phyloP scores from a whole-genome alignment of 1,284 basidiomycete species.

The Puccinia triticina region DNA sequence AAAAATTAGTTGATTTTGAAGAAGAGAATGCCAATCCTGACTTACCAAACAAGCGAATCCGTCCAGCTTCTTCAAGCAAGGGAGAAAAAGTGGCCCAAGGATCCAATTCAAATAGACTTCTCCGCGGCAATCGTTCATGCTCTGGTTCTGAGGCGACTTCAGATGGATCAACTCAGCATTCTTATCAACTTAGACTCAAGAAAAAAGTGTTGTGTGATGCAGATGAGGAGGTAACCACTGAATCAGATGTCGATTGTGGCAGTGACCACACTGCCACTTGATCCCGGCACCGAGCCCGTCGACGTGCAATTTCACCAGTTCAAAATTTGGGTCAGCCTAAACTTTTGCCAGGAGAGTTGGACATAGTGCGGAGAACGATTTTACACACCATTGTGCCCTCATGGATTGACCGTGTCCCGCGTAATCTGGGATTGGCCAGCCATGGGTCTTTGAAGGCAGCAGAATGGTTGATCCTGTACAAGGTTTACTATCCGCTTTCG shows the following conservation, averaged over 20 bases:
- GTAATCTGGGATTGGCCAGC: not conserved
- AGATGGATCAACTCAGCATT: not conserved
- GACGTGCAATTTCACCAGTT: not conserved
- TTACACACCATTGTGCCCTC: not conserved
- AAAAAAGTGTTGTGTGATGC: not conserved
- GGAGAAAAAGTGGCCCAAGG: no score
- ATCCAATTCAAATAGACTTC: no score
- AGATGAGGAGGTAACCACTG: not conserved
- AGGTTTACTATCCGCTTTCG: no score
- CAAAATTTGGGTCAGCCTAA: not conserved
- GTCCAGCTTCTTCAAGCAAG: no score
- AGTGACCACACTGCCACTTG: not conserved
- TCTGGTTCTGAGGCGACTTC: not conserved
- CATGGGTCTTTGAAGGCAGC: slow-evolving; percentile 7
- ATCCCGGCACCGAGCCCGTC: not conserved
- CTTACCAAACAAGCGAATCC: no score
- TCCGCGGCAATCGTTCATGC: not conserved
- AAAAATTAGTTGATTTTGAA: no score
- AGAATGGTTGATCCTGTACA: no score
- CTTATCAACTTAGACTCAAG: not conserved
- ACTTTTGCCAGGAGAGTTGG: not conserved
- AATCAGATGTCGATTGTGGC: not conserved
- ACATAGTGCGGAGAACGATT: not conserved
- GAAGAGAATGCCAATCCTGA: no score
- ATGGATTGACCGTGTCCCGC: not conserved